Evolutionary conservation across 768 basidiomycete genomes (phyloP), one percentile per base, ranked within the genome.

Genomic region (Mycena kentingensis): DNA sequence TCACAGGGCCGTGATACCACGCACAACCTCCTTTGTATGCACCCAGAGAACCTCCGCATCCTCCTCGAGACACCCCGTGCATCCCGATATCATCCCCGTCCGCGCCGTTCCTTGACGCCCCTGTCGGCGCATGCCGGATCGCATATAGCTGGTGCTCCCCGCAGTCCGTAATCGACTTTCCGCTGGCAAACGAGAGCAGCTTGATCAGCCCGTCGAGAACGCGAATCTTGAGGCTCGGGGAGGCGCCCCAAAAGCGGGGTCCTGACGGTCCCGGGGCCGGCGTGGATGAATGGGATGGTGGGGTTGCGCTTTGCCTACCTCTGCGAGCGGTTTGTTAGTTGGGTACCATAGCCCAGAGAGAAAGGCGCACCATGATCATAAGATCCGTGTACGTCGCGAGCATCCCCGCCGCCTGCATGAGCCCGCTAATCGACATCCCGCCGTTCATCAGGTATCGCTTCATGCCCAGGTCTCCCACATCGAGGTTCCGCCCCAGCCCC

Each of bases 131-230:
- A 26, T 42, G 41, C 11, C 21, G 41, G 26, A 42, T 42, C 5
- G 41, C 19, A 42, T 42, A 42, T 5, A 42, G 41, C 25, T 42
- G 41, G 24, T 42, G 41, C 25, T 42, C 41, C 11, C 41, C 41
- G n/a, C 41, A 42, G 22, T 42, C 22, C 41, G 22, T 24, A 6
- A 42, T 42, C 5, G 41, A 24, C 41, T 42, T 42, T 19, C 12
- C 41, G 22, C 26, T 42, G 41, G 22, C 7, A 5, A 11, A 19
- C 5, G 12, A 22, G 6, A 42, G 21, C 22, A 42, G 7, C 25
- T 42, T 42, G 22, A 42, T 42, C 13, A 42, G 41, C 7, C 12
- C 7, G 5, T 24, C 41, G 7, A 42, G 7, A 24, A 42, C 7
- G 19, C 41, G 41, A 19, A 42, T 8, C 8, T 6, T 7, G 5